These are phyloP conservation scores for Peniophora sp. DNA, from an alignment of 1,284 basidiomycete species.

Conservation along the genomic window DNA sequence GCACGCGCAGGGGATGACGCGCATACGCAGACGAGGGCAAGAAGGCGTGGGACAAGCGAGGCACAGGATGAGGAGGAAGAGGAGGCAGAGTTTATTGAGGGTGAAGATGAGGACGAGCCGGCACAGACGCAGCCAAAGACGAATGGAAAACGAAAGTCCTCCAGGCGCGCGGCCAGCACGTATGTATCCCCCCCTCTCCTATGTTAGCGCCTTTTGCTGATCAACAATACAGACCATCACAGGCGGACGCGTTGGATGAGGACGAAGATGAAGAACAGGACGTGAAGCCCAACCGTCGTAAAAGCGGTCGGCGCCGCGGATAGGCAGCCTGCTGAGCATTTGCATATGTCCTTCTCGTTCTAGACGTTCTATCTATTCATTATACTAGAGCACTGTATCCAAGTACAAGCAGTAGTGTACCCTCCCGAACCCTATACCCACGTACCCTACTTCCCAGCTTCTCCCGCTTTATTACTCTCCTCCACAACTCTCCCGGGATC, in stretches of 20 bases:
- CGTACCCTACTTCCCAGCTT: too few relatives aligned
- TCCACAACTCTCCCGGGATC: constrained; percentile 34
- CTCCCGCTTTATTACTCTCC: constrained; percentile 2
- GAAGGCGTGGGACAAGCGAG: constrained; percentile 23
- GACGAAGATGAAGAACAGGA: neutral
- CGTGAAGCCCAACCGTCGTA: neutral
- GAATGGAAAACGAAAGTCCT: constrained; percentile 22
- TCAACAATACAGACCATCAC: neutral
- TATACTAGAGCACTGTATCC: neutral
- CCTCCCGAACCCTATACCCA: too few relatives aligned
- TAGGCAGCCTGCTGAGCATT: neutral
- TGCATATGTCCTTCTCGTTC: neutral
- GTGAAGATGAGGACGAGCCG: constrained; percentile 24
- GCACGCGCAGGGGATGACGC: constrained; percentile 44
- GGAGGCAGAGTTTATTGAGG: constrained; percentile 27
- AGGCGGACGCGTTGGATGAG: neutral
- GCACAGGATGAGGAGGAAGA: constrained; percentile 13
- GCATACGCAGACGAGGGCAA: constrained; percentile 21
- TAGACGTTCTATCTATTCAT: neutral
- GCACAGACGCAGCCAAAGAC: constrained; percentile 19
- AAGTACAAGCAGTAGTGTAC: constrained; percentile 1
- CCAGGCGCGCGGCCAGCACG: neutral
- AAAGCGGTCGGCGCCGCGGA: neutral
- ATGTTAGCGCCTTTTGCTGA: neutral
- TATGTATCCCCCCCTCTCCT: neutral